Base-by-base conservation (phyloP, 306 rosid genomes). In the Carpinus fangiana region DNA sequence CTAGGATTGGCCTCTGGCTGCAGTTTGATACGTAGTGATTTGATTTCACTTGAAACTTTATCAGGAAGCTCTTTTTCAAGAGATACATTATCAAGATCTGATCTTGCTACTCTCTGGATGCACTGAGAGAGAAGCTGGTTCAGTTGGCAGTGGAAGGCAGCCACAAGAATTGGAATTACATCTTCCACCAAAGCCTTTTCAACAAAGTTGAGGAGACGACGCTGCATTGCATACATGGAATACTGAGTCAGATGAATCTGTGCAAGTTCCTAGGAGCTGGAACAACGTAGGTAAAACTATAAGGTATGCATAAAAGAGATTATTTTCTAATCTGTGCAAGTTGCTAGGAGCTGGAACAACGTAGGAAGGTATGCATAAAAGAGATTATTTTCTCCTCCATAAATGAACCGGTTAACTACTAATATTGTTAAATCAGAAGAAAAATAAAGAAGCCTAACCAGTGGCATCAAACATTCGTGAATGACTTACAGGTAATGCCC, bases 181-280 rank as follows among this genome's bases (percentile, higher is more conserved):
- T 93, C 99, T 86, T 95, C 98, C 71, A 85, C 97, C 68, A 86
- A 59, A 57, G 98, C 97, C 86, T 91, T 95, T 81, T 91, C 99
- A 9, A 93, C 90, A 72, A 91, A 92, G 81, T 90, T 87, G 66
- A 85, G 76, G 76, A 95, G 99, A 48, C 85, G 91, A 47, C 96
- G 86, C 99, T 95, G 84, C 90, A 92, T 76, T 73, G 12, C 12
- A 10, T 13, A 78, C 67, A 62, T 62, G 0, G 78, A 84, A 70
- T 80, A 73, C 5, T 81, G 53, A 73, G 70, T 73, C 21, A 65
- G 47, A 75, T 78, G 41, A 80, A 82, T 76, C 18, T 50, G 65
- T 76, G 51, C 34, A 45, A 59, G 60, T 48, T 11, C 62, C 69
- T 55, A n/a, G 38, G 50, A 38, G 21, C 23, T 52, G 20, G 20